A percentile compares a stretch with the other conserved stretches of the same genome.
Conservation (phyloP, 169 alveolate genomes). For the Eimeria zaria region DNA sequence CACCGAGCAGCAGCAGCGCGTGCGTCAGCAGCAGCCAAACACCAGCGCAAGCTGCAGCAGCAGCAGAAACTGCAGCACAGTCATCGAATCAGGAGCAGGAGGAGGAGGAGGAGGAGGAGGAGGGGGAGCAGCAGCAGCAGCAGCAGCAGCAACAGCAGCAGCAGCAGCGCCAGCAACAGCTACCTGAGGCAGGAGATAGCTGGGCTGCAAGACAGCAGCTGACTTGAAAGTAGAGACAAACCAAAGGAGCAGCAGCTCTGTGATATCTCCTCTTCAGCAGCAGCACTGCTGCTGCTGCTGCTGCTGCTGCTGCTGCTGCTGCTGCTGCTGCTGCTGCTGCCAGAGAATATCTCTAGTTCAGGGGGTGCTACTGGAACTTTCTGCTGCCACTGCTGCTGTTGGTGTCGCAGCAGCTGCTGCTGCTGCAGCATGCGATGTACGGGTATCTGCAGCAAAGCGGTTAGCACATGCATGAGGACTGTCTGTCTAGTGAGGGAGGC, state of each 20-base stretch:
- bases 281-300: conserved; percentile 9
- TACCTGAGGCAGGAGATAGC: conserved; percentile 53
- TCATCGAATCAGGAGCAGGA: neutral
- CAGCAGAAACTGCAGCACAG: conserved; percentile 29
- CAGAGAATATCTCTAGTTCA: neutral
- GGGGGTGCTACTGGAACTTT: neutral
- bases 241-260: conserved; percentile 10
- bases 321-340: conserved; percentile 13
- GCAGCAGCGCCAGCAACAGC: conserved; percentile 33
- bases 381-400: neutral
- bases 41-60: neutral
- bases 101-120: too few species aligned
- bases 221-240: conserved; percentile 25
- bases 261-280: conserved; percentile 9
- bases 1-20: conserved; percentile 18
- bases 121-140: conserved; percentile 35
- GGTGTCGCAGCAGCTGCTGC: conserved; percentile 15
- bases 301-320: conserved; percentile 44
- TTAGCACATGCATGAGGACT: conserved; percentile 27
- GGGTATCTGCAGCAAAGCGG: conserved; percentile 31
- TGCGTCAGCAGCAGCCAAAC: neutral
- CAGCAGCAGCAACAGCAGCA: neutral
- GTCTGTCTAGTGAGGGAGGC: conserved; percentile 22
- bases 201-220: conserved; percentile 48
- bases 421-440: conserved; percentile 16